Percentiles rank a stretch among this genome's conserved stretches.
These are phyloP conservation scores for Ascochyta clinopodiicola DNA, from an alignment of 2,329 filamentous ascomycete species.

Conservation along the genomic window DNA sequence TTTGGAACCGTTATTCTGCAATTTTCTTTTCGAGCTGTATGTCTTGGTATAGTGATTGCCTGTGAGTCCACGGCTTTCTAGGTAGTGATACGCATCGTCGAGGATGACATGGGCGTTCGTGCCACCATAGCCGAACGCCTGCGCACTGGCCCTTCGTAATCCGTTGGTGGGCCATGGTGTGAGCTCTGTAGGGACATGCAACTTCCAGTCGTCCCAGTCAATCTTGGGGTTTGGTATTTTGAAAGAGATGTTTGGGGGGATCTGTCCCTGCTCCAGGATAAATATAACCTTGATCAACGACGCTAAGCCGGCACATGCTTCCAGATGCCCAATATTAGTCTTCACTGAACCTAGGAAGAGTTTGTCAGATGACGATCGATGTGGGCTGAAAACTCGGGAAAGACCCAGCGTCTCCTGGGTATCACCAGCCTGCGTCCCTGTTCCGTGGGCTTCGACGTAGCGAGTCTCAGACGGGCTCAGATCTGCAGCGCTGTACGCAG, in stretches of 20 bases:
- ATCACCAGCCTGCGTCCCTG: too few relatives aligned
- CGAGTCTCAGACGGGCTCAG: slow-evolving; percentile 1
- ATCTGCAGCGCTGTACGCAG: slow-evolving; percentile 44
- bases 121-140: slow-evolving; percentile 34
- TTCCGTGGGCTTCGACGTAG: too few relatives aligned
- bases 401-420: slow-evolving; percentile 33
- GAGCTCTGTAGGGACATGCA: slow-evolving; percentile 21
- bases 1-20: neutral
- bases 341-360: slow-evolving; percentile 28
- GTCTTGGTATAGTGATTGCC: neutral
- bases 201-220: slow-evolving; percentile 18
- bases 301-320: slow-evolving; percentile 49
- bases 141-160: slow-evolving; percentile 23
- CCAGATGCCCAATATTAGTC: slow-evolving; percentile 54
- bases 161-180: slow-evolving; percentile 21
- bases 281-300: slow-evolving; percentile 49
- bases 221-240: slow-evolving; percentile 20
- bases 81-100: slow-evolving; percentile 19
- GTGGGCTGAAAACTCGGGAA: slow-evolving; percentile 32
- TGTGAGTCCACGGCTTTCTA: neutral
- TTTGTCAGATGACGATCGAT: slow-evolving; percentile 14
- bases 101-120: slow-evolving; percentile 27
- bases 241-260: slow-evolving; percentile 38
- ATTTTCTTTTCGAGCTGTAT: slow-evolving; percentile 29
- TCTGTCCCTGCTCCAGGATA: slow-evolving; percentile 46